Conservation (phyloP, 1,284 basidiomycete species). For the Cyathus olla region DNA sequence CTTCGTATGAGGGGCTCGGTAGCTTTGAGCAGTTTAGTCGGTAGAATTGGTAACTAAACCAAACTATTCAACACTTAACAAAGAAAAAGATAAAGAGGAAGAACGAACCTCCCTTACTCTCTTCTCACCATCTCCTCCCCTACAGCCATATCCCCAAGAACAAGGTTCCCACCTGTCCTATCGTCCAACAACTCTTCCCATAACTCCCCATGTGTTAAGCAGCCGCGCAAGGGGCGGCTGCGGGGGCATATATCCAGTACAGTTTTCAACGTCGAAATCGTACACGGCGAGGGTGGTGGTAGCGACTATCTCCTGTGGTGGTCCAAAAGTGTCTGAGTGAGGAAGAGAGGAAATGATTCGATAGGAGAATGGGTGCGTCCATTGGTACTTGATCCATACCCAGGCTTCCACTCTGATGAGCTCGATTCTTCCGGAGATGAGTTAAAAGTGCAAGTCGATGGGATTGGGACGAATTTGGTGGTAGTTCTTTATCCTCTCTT, state of each 20-base stretch:
- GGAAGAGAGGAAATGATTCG: too few species aligned
- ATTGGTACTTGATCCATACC: too few species aligned
- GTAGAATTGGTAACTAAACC: slow-evolving; percentile 59
- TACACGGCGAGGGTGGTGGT: slow-evolving; percentile 45
- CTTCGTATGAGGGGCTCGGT: slow-evolving; percentile 81
- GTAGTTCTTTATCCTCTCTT: too few species aligned
- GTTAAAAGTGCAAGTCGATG: slow-evolving; percentile 92
- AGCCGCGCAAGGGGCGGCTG: slow-evolving; percentile 79
- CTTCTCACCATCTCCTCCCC: slow-evolving; percentile 75
- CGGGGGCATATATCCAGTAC: slow-evolving; percentile 92
- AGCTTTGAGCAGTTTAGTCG: slow-evolving; percentile 62
- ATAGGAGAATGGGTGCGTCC: too few species aligned
- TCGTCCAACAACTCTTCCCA: slow-evolving; percentile 79
- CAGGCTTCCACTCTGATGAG: too few species aligned
- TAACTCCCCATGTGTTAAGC: slow-evolving; percentile 64
- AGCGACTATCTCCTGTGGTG: slow-evolving; percentile 66
- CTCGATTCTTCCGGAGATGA: slow-evolving; percentile 92
- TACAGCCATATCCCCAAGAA: slow-evolving; percentile 62
- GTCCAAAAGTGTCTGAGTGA: too few species aligned
- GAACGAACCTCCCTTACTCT: too few species aligned
- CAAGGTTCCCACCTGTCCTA: too few species aligned
- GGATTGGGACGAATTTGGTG: slow-evolving; percentile 74
- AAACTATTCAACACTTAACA: neutral
- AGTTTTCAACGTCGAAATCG: slow-evolving; percentile 93
- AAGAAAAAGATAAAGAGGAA: too few species aligned